Conservation (phyloP, 345 rosid genomes). For the Brassica rapa region DNA sequence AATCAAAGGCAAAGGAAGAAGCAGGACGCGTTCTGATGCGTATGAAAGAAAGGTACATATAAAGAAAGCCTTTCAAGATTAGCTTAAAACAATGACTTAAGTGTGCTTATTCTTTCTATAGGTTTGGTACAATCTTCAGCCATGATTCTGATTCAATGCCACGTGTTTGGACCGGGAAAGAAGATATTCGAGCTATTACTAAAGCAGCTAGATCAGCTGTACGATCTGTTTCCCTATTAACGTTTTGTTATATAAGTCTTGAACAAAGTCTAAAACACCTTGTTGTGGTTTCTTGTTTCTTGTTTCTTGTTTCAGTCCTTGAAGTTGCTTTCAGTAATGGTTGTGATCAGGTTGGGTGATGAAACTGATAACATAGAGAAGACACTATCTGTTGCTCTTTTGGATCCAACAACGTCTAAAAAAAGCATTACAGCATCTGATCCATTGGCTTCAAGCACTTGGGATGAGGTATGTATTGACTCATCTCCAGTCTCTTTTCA, state of each 20-base stretch:
- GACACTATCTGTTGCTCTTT: slow-evolving; percentile 53
- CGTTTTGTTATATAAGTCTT: neutral
- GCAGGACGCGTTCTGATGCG: slow-evolving; percentile 75
- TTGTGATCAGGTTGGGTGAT: slow-evolving; percentile 69
- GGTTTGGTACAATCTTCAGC: slow-evolving; percentile 80
- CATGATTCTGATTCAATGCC: slow-evolving; percentile 97
- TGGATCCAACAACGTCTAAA: slow-evolving; percentile 55
- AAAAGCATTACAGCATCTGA: slow-evolving; percentile 55
- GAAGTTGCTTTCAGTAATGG: slow-evolving; percentile 84
- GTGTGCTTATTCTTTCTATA: slow-evolving; percentile 27
- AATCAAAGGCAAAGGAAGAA: slow-evolving; percentile 82
- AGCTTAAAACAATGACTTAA: slow-evolving; percentile 7
- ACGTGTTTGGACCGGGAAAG: slow-evolving; percentile 95
- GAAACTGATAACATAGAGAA: slow-evolving; percentile 64
- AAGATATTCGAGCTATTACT: slow-evolving; percentile 89
- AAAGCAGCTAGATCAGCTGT: slow-evolving; percentile 83
- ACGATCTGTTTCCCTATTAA: slow-evolving; percentile 24
- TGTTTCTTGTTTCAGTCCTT: slow-evolving; percentile 60
- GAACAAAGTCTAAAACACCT: neutral
- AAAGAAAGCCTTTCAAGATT: slow-evolving; percentile 13
- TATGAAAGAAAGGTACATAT: slow-evolving; percentile 82
- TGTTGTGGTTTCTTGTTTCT: neutral
- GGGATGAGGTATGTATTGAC: slow-evolving; percentile 63
- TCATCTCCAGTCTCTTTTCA: neutral
- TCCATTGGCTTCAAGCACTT: slow-evolving; percentile 86